These are phyloP conservation scores for Phytophthora parvispora DNA, from an alignment of 352 stramenopile species.

Conservation along the genomic window DNA sequence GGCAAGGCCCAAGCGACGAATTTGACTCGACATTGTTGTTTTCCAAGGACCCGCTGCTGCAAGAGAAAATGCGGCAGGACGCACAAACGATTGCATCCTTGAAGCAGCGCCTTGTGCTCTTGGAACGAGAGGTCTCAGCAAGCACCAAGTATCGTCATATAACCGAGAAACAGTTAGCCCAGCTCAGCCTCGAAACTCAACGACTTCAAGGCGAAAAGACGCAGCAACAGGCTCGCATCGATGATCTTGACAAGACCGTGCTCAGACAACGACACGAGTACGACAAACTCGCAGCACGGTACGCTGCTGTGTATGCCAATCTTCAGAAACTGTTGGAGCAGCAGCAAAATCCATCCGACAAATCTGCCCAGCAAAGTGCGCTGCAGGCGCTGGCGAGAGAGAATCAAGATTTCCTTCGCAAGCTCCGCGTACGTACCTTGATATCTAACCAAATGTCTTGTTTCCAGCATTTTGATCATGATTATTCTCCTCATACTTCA, in stretches of 20 bases:
- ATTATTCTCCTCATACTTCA: constrained; percentile 14
- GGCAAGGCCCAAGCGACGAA: background rate
- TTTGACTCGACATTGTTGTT: constrained; percentile 1
- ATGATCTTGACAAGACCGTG: constrained; percentile 56
- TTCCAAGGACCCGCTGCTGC: constrained; percentile 18
- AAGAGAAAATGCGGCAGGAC: constrained; percentile 38
- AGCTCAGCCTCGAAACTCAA: constrained; percentile 52
- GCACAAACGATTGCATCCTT: constrained; percentile 57
- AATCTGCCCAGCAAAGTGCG: constrained; percentile 45
- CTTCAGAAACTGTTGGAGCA: constrained; percentile 68
- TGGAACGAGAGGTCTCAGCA: constrained; percentile 57
- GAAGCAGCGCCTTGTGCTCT: constrained; percentile 47
- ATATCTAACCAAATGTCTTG: background rate
- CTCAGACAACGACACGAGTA: constrained; percentile 69
- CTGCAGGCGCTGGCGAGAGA: constrained; percentile 70
- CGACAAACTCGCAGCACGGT: constrained; percentile 74
- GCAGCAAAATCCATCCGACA: constrained; percentile 19
- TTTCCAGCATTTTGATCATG: background rate
- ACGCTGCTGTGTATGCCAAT: constrained; percentile 60
- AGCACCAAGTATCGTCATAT: constrained; percentile 33
- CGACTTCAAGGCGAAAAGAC: constrained; percentile 43
- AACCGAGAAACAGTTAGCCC: constrained; percentile 49
- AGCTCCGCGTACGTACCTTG: constrained; percentile 53
- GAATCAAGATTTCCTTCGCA: constrained; percentile 77
- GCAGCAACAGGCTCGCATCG: constrained; percentile 45